Base-by-base conservation (phyloP, 1,284 basidiomycete genomes). In the Apiotrichum laibachii region DNA sequence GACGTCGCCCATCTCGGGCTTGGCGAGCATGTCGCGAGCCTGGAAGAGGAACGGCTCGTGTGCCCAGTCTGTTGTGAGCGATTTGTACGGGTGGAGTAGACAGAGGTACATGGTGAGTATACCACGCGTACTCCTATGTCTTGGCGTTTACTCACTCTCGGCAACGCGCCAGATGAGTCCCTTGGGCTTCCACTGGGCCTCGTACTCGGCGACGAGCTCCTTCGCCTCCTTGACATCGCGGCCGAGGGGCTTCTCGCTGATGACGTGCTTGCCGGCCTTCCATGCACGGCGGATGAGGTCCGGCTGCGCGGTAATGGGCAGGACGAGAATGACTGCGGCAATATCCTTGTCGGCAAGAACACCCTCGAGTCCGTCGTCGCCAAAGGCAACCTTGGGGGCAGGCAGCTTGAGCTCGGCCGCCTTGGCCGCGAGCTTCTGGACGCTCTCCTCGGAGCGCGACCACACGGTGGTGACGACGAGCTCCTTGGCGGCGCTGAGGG, bases 81-180 rank as follows among this genome's bases (percentile, higher is more conserved):
- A 33, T 18, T 15, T 9, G 40, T 16, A n/a, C 40, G 47, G 19
- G 51, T 16, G 11, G n/a, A 33, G n/a, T n/a, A n/a, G n/a, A n/a
- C n/a, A n/a, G n/a, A n/a, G n/a, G n/a, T n/a, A n/a, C n/a, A n/a
- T n/a, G n/a, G n/a, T n/a, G n/a, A n/a, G n/a, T n/a, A n/a, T n/a
- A n/a, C n/a, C n/a, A n/a, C n/a, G n/a, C n/a, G n/a, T n/a, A n/a
- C n/a, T n/a, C n/a, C n/a, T n/a, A n/a, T n/a, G n/a, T n/a, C n/a
- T n/a, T n/a, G n/a, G n/a, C n/a, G n/a, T n/a, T n/a, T n/a, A 70
- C 76, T 65, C 53, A 78, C 76, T 89, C 80, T 92, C 90, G 18
- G 89, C 89, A n/a, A 92, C 83, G 54, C 87, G 82, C 90, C 91
- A 93, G 40, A 89, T 77, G 37, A 92, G 73, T 2, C 87, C 88